Base-by-base conservation (phyloP, 805 yeast species). In the Cyberlindnera bimundalis region DNA sequence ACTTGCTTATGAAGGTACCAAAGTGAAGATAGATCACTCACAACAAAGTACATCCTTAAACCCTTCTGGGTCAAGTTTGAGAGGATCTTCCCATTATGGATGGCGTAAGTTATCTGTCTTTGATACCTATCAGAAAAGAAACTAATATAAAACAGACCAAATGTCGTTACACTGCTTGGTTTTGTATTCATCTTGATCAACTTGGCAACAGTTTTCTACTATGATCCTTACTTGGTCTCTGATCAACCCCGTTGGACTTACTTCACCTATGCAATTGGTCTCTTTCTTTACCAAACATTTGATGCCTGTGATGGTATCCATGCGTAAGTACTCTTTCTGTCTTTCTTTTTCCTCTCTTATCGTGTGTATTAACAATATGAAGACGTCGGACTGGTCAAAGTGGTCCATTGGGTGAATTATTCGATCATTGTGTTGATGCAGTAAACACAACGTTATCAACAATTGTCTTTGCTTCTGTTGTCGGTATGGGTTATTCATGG, bases 271-370 rank as follows among this genome's bases (percentile, higher is more conserved):
- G 96, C 95, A 0, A 57, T 84, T 47, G 91, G 95, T 6, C 65
- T 90, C 50, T 89, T 90, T 58, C 67, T 89, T 73, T 90, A 90
- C 62, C 98, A 90, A 61, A 90, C 97, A 0, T 88, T 90, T 61
- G 98, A 90, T 62, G 96, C 96, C 0, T 85, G 96, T 62, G 98
- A 90, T 62, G 98, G 98, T 5, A 76, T 84, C 48, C 98, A 90
- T 61, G 40, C 39, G 32, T 33, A 29, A 21, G 37, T 41, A 3
- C 14, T 23, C 15, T 26, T 10, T 33, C 13, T 12, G 12, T n/a
- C n/a, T n/a, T n/a, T 8, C 29, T 13, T n/a, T 9, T 4, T 13
- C n/a, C 28, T 24, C 14, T 25, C 4, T 34, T 9, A 15, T 15
- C 18, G 4, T 3, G 26, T 19, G 10, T 16, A 36, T 34, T 31